Base-by-base conservation (phyloP, 2,329 filamentous ascomycete genomes). In the Diaporthe sp. region DNA sequence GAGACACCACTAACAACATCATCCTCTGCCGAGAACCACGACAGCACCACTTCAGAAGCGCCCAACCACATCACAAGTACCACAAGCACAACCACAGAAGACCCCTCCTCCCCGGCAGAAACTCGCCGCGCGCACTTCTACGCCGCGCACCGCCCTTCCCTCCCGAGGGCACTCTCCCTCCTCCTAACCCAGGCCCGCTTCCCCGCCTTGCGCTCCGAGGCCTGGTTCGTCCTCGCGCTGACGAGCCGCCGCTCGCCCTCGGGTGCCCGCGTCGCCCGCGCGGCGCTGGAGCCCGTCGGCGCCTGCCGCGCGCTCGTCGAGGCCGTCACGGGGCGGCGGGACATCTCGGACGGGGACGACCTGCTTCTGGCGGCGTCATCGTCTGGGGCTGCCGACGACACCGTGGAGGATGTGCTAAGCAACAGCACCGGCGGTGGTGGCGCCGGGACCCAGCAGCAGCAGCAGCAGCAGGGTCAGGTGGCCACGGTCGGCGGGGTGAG, bases 181-280 rank as follows among this genome's bases (percentile, higher is more conserved):
- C 86, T 93, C 37, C 84, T 91, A 34, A 87, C 85, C 2, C 91
- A 93, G 79, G 83, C 82, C 4, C 91, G 90, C 77, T 93, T 90
- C 86, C 89, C 90, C 0, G 85, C 88, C 2, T 84, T 93, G 3
- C 86, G 89, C 25, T 91, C 90, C 53, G 91, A 93, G 79, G 86
- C 88, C 3, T 90, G 91, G 87, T 92, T 93, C 77, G 87, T 91
- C 8, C 86, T 92, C 71, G 91, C 91, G 3, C 86, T 93, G 46
- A 90, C 92, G 86, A 87, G 87, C 55, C 86, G 87, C 49, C 86
- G 71, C 34, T 87, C 87, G 2, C 74, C 80, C 1, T 87, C 89
- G 49, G 90, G 90, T 10, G 87, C 88, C 2, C 79, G 81, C 2
- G 82, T 88, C 15, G 86, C 90, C 25, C 78, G 85, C 12, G 82